A percentile compares a stretch with the other conserved stretches of the same genome.
Conservation (phyloP, 2,329 filamentous ascomycete genomes). For the Mycosphaerella sp. region DNA sequence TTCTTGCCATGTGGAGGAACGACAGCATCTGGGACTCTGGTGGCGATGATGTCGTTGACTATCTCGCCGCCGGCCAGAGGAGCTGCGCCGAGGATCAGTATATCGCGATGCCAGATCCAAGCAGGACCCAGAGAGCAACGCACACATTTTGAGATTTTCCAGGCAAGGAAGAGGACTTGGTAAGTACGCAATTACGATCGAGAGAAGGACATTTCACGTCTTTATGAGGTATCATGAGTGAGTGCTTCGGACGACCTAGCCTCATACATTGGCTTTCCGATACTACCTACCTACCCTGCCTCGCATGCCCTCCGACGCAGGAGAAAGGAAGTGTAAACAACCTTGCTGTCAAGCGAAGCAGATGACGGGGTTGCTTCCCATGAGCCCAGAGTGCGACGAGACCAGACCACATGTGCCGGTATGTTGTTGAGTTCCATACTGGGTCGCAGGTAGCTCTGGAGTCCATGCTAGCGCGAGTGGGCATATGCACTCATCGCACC, state of each 20-base stretch:
- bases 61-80: not conserved
- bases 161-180: no score
- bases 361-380: not conserved
- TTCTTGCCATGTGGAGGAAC: constrained; percentile 15
- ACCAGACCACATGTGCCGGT: not conserved
- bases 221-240: not conserved
- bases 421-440: not conserved
- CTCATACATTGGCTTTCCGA: not conserved
- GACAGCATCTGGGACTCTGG: constrained; percentile 14
- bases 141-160: not conserved
- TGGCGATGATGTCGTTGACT: constrained; percentile 44
- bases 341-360: not conserved
- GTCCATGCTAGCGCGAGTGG: not conserved
- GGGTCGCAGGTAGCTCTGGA: not conserved
- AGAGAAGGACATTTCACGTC: not conserved
- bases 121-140: no score
- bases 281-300: not conserved
- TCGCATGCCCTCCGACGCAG: not conserved
- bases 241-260: not conserved
- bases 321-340: not conserved
- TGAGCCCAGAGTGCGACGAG: not conserved
- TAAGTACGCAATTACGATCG: no score
- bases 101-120: no score
- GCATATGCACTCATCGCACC: no score
- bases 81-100: not conserved